Percentiles rank a stretch among this genome's conserved stretches.
phyloP scores from a whole-genome alignment of 805 yeast species.

The Candida andamanensis region DNA sequence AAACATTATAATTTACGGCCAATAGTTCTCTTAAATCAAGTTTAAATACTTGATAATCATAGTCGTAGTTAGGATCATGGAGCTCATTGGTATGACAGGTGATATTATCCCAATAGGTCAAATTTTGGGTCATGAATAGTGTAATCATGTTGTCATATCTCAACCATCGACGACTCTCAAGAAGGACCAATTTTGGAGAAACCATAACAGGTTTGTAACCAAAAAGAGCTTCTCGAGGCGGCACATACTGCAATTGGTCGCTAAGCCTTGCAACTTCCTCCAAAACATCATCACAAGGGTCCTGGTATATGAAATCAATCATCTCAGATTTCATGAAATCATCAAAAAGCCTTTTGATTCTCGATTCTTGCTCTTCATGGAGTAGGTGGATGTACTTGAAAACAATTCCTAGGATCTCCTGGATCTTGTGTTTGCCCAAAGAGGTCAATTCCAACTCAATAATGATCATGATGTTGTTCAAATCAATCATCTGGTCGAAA shows the following conservation, averaged over 20 bases:
- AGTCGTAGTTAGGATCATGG: background rate
- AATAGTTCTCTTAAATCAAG: background rate
- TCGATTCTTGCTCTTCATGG: constrained; percentile 8
- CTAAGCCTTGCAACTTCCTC: constrained; percentile 45
- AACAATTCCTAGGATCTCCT: constrained; percentile 27
- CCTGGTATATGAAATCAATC: constrained; percentile 38
- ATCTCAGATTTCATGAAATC: constrained; percentile 46
- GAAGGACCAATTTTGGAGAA: constrained; percentile 2
- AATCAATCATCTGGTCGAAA: constrained; percentile 34
- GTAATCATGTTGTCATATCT: constrained; percentile 8
- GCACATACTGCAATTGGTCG: constrained; percentile 27
- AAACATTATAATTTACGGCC: background rate
- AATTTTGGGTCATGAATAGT: constrained; percentile 1
- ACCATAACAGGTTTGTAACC: constrained; percentile 8
- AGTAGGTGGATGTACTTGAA: constrained; percentile 15
- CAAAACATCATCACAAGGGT: constrained; percentile 32
- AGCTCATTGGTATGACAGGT: background rate
- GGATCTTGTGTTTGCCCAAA: constrained; percentile 37
- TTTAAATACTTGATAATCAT: background rate
- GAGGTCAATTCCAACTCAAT: constrained; percentile 48
- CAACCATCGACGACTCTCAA: constrained; percentile 8
- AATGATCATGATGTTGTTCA: constrained; percentile 34
- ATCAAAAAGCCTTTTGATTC: constrained; percentile 38
- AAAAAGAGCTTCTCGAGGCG: constrained; percentile 6
- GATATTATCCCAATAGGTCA: too few relatives aligned